Conservation (phyloP, 345 rosid genomes). For the Citrus inodora region DNA sequence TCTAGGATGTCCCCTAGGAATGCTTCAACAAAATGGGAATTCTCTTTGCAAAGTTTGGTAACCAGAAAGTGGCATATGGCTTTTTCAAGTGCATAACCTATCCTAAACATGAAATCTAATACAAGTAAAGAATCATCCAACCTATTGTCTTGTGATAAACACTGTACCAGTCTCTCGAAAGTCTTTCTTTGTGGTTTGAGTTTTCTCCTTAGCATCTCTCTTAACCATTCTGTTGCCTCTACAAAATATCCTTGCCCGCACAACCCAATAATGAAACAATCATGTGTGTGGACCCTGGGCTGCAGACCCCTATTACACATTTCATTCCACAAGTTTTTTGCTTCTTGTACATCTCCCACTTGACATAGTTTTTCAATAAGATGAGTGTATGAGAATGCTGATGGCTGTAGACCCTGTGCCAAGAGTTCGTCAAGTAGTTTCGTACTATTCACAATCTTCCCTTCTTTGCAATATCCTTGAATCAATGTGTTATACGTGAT, state of each 20-base stretch:
- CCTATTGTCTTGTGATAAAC: slow-evolving; percentile 22
- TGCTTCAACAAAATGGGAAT: slow-evolving; percentile 15
- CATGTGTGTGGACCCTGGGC: slow-evolving; percentile 17
- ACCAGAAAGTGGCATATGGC: slow-evolving; percentile 24
- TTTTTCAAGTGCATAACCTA: slow-evolving; percentile 23
- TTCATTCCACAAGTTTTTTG: slow-evolving; percentile 26
- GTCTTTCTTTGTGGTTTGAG: slow-evolving; percentile 25
- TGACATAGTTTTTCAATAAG: slow-evolving; percentile 28
- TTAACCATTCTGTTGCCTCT: slow-evolving; percentile 36
- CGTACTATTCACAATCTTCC: slow-evolving; percentile 29
- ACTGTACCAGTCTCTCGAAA: slow-evolving; percentile 19
- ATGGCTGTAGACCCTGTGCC: slow-evolving; percentile 35
- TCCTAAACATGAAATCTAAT: slow-evolving; percentile 21
- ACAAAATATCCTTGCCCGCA: slow-evolving; percentile 20
- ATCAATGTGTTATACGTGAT: slow-evolving; percentile 49
- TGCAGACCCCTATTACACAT: slow-evolving; percentile 32
- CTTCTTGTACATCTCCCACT: slow-evolving; percentile 33
- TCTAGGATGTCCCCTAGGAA: slow-evolving; percentile 17
- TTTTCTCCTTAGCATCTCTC: slow-evolving; percentile 25
- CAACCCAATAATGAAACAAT: slow-evolving; percentile 22
- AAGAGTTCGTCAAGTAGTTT: slow-evolving; percentile 32
- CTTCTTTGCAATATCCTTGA: slow-evolving; percentile 42
- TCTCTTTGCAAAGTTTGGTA: slow-evolving; percentile 22
- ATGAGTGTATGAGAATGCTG: slow-evolving; percentile 22
- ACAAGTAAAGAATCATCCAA: slow-evolving; percentile 37